Base-by-base conservation (phyloP, 2,329 filamentous ascomycete species). In the Escovopsis sp. region DNA sequence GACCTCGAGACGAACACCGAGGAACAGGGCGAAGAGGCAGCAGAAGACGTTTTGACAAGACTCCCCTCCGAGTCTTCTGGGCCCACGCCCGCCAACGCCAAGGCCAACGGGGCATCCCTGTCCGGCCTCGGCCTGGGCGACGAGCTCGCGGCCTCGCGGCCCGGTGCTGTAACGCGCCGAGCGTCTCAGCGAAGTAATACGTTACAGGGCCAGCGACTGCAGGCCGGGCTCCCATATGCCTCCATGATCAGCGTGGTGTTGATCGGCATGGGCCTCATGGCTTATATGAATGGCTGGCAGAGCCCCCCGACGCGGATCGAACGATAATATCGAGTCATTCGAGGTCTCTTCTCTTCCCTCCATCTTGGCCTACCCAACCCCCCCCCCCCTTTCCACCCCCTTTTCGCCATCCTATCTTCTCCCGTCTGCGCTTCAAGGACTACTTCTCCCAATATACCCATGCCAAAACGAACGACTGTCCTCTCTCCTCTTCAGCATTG, bases 231-330 rank as follows among this genome's bases (percentile, higher is more conserved):
- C 44, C 84, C 84, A 13, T 89, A 88, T 54, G 80, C 81, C 34
- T 87, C 82, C 2, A 86, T 89, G 74, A 62, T 91, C 37, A 81
- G 84, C 10, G 84, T 91, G 29, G 84, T 91, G 24, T 61, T 91
- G 43, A 65, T 91, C 46, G 84, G 84, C 29, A 81, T 91, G 65
- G 82, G 84, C 12, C 59, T 91, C 48, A 91, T 91, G 84, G 83
- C 82, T 35, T 88, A 87, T 60, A 70, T 91, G 51, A 91, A 91
- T 54, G 81, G 81, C 40, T 89, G 83, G 83, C 81, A 86, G 52
- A 34, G 54, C 16, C 52, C 59, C 40, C 53, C 61, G 33, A 49
- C 59, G 4, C 52, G 50, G 16, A 40, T 57, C 38, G 59, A 63
- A 43, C 51, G 53, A 53, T 62, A 49, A 57, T 44, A 29, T 14